Conservation (phyloP, 768 basidiomycete species). For the Porpolomopsis calyptriformis region DNA sequence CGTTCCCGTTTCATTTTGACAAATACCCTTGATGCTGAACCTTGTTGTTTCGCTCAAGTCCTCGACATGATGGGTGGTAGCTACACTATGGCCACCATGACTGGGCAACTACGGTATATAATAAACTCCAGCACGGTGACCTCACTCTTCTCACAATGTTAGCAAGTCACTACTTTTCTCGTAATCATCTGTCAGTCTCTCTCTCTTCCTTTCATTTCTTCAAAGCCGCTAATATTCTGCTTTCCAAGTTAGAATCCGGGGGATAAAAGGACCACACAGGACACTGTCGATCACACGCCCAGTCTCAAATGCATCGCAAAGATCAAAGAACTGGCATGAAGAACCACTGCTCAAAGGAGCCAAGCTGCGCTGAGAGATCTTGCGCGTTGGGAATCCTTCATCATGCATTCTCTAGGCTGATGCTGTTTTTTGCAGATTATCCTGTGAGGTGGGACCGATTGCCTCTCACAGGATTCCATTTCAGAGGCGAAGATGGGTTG, state of each 20-base stretch:
- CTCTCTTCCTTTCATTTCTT: background rate
- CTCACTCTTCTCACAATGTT: background rate
- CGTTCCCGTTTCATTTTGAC: too few species aligned
- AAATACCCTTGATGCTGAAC: too few species aligned
- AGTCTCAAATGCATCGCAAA: background rate
- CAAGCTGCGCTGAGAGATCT: constrained; percentile 6
- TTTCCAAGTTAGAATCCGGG: constrained; percentile 1
- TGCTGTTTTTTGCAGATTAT: background rate
- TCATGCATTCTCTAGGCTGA: background rate
- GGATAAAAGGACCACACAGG: constrained; percentile 2
- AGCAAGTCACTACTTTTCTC: constrained; percentile 1
- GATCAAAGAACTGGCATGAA: background rate
- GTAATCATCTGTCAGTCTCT: constrained; percentile 3
- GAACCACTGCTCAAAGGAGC: background rate
- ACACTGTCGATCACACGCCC: background rate
- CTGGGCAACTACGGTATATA: background rate
- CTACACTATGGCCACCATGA: background rate
- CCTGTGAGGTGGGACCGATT: background rate
- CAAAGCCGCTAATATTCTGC: background rate
- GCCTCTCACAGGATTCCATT: background rate
- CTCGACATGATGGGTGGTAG: too few species aligned
- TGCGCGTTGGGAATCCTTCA: background rate
- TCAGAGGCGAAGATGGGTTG: background rate
- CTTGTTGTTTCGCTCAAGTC: too few species aligned
- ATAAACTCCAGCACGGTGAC: background rate